Evolutionary conservation across 2,329 filamentous ascomycete species (phyloP), one percentile per base, ranked within the genome.

Genomic region (Pyricularia pennisetigena): DNA sequence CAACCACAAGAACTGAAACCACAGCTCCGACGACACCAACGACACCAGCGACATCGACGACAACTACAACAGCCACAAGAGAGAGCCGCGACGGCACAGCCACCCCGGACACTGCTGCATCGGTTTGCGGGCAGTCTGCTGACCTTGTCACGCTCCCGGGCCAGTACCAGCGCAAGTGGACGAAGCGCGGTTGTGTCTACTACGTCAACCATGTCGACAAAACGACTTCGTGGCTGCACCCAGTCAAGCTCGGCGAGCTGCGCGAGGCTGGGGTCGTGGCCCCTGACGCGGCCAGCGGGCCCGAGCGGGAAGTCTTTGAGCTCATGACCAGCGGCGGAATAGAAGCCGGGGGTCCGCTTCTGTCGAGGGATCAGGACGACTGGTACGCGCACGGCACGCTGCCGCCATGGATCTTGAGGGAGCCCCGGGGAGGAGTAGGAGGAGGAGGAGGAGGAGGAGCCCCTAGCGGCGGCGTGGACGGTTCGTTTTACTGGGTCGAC

Each of bases 171-270:
- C 57, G 57, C 23, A 61, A 61, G 57, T 16, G n/a, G 23, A 61
- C n/a, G n/a, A 61, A 61, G 23, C n/a, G 24, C 9, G 57, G 57
- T 23, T 61, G 57, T 23, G 57, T 32, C 35, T 49, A n/a, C n/a
- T 66, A 66, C 24, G 26, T 29, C 23, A 54, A 66, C 65, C 65
- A 66, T 41, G 65, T 24, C 30, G 16, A 24, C 32, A n/a, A 66
- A n/a, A 28, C 30, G 20, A 66, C 65, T 3, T 54, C 32, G 16
- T 66, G 65, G 49, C 65, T 67, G 35, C 35, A 67, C 65, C 65
- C 65, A 5, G 26, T 26, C 7, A 57, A 59, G 49, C 65, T 67
- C 65, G n/a, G 7, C 35, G 41, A 49, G 65, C 54, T 67, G 65
- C 65, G 54, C 14, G 49, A 67, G 12, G 49, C 26, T 2, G 65